Percentiles rank a stretch among this genome's conserved stretches.
These are phyloP conservation scores for Xylaria multiplex DNA, from an alignment of 2,329 filamentous ascomycete species.

Conservation along the genomic window DNA sequence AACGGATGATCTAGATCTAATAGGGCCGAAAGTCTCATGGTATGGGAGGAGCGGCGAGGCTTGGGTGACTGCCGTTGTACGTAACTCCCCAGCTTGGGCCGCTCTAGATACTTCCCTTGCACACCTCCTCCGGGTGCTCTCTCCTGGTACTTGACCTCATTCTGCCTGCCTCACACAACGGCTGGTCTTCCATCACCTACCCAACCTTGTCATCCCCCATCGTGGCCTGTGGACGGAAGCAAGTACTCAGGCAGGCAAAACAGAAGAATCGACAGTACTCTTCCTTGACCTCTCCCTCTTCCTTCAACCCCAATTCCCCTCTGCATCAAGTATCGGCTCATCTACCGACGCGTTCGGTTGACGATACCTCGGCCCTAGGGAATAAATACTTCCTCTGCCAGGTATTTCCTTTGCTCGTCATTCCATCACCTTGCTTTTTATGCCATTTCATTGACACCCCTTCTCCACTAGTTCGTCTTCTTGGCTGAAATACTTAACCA, in stretches of 20 bases:
- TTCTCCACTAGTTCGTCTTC: conserved; percentile 36
- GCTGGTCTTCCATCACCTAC: not conserved
- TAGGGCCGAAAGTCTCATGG: not conserved
- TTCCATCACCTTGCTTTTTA: conserved; percentile 40
- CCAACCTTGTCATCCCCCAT: conserved; percentile 1
- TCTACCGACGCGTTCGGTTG: conserved; percentile 34
- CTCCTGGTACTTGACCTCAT: not conserved
- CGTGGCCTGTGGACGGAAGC: not conserved
- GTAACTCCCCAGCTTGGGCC: conserved; percentile 9
- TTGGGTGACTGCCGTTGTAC: conserved; percentile 1
- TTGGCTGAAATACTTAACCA: conserved; percentile 37
- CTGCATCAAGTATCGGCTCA: conserved; percentile 38
- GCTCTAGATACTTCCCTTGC: not conserved
- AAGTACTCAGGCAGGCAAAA: not conserved
- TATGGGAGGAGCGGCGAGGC: not conserved
- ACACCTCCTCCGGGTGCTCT: not conserved
- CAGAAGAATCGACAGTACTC: conserved; percentile 4
- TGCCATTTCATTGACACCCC: conserved; percentile 39
- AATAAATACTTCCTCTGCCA: conserved; percentile 33
- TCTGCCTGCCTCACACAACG: conserved; percentile 6
- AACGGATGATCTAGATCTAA: not conserved
- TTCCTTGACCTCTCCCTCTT: conserved; percentile 9
- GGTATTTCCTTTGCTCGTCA: conserved; percentile 36
- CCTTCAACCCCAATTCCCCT: not conserved
- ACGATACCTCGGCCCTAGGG: conserved; percentile 37